phyloP scores from a whole-genome alignment of 768 basidiomycete species.

The Leccinum truebloodii region DNA sequence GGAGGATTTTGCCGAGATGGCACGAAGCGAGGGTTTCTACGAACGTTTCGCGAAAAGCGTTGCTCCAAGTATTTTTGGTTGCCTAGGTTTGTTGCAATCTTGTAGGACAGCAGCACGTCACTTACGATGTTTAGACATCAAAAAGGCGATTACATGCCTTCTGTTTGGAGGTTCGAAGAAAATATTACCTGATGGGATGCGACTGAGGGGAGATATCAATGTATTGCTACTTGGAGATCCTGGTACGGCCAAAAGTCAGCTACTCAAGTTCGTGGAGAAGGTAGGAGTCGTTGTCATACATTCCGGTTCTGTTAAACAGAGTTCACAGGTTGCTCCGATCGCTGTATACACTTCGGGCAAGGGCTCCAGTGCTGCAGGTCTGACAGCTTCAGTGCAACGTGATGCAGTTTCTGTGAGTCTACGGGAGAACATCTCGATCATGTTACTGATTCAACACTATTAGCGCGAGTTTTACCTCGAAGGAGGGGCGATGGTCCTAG shows the following conservation, averaged over 20 bases:
- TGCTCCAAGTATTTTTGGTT: slow-evolving; percentile 96
- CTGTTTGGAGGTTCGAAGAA: slow-evolving; percentile 98
- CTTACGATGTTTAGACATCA: slow-evolving; percentile 72
- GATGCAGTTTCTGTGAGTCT: slow-evolving; percentile 81
- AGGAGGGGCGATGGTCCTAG: slow-evolving; percentile 99
- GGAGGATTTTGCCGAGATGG: slow-evolving; percentile 93
- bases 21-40: slow-evolving; percentile 85
- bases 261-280: slow-evolving; percentile 99
- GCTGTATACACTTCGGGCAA: slow-evolving; percentile 99
- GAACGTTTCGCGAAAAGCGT: slow-evolving; percentile 94
- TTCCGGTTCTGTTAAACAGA: slow-evolving; percentile 1
- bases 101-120: background rate
- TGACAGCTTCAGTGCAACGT: slow-evolving; percentile 96
- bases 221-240: slow-evolving; percentile 96
- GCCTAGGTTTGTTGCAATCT: slow-evolving; percentile 59
- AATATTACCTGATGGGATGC: slow-evolving; percentile 94
- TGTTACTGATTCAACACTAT: slow-evolving; percentile 8
- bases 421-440: background rate
- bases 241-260: slow-evolving; percentile 96
- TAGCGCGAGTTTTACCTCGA: slow-evolving; percentile 98
- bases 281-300: slow-evolving; percentile 33
- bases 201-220: slow-evolving; percentile 96
- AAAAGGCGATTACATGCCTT: slow-evolving; percentile 96
- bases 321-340: slow-evolving; percentile 84
- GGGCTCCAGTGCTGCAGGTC: slow-evolving; percentile 96